A percentile compares a stretch with the other conserved stretches of the same genome.
phyloP scores from a whole-genome alignment of 2,329 filamentous ascomycete species.

The Hypomyces rosellus region DNA sequence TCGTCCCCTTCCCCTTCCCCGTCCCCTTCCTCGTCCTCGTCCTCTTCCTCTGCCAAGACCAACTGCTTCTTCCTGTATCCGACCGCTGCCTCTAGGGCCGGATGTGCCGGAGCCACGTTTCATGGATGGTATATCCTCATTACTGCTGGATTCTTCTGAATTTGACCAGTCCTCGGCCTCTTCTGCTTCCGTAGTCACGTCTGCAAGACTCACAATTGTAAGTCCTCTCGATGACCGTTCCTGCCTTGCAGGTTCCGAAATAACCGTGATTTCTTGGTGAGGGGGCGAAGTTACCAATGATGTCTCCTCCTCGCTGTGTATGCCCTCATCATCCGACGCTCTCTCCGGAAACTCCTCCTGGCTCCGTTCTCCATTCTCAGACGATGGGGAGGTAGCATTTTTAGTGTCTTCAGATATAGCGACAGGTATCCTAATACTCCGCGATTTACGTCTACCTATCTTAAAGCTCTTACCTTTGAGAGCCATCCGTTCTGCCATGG shows the following conservation, averaged over 20 bases:
- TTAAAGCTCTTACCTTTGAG: conserved; percentile 48
- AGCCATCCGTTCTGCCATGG: conserved; percentile 52
- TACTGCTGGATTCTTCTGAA: conserved; percentile 13
- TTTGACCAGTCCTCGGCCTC: not conserved
- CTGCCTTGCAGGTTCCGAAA: not conserved
- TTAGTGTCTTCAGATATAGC: not conserved
- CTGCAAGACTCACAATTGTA: conserved; percentile 14
- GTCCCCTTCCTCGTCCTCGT: conserved; percentile 9
- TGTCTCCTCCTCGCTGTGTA: not conserved
- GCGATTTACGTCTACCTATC: conserved; percentile 35
- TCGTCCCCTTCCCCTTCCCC: conserved; percentile 19
- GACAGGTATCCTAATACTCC: not conserved
- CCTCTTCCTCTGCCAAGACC: conserved; percentile 11
- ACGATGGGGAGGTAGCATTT: not conserved
- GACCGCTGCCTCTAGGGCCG: too few relatives aligned
- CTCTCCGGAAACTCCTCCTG: too few relatives aligned
- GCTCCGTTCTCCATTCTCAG: not conserved
- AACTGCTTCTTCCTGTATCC: not conserved
- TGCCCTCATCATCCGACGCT: too few relatives aligned
- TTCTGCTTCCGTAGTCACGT: conserved; percentile 4
- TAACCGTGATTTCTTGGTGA: not conserved
- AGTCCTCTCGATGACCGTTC: not conserved
- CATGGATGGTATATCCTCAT: conserved; percentile 17
- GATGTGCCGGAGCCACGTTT: not conserved
- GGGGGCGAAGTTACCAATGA: not conserved